Evolutionary conservation across 2,329 filamentous ascomycete species (phyloP), one percentile per base, ranked within the genome.

Genomic region (Thelonectria rubi): DNA sequence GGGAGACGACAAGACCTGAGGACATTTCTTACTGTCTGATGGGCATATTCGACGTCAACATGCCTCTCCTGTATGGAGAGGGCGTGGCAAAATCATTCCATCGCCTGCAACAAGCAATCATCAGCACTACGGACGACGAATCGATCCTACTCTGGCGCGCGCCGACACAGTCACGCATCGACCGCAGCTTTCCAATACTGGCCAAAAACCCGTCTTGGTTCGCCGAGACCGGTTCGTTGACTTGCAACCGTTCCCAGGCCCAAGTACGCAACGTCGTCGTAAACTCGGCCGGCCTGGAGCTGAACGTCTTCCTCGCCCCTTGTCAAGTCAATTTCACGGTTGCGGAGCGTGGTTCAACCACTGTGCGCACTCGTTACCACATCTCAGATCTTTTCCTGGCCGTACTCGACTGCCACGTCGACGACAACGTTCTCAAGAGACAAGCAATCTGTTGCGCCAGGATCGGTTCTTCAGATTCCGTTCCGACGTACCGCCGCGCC

Each of bases 1-100:
- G 47, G 14, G 26, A 50, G 30, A 50, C 53, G 5, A 55, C 43
- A 1, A 17, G 53, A 18, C 9, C 37, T 2, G 53, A 55, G 15
- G 53, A 55, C 15, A 17, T 55, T 6, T 43, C 53, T 6, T 55
- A 55, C 26, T 34, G 42, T 14, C 53, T 55, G 8, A 14, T 55
- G 11, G 53, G 53, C 3, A 47, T 55, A 9, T 55, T 55, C 18
- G 43, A 55, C 17, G 53, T 55, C 43, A 55, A 55, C 43, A 55
- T 55, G 53, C 53, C 53, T 8, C 42, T 55, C 5, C 37, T 55
- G 26, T 55, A 55, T 15, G 53, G 53, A 8, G 53, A 55, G 17
- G 53, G 53, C 34, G 12, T 15, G 15, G 11, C 4, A 37, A 37
- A 37, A 15, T 14, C 34, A 3, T 37, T 37, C 14, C 15, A 37